A percentile compares a stretch with the other conserved stretches of the same genome.
Conservation (phyloP, 805 yeast species). For the Lachancea fermentati region DNA sequence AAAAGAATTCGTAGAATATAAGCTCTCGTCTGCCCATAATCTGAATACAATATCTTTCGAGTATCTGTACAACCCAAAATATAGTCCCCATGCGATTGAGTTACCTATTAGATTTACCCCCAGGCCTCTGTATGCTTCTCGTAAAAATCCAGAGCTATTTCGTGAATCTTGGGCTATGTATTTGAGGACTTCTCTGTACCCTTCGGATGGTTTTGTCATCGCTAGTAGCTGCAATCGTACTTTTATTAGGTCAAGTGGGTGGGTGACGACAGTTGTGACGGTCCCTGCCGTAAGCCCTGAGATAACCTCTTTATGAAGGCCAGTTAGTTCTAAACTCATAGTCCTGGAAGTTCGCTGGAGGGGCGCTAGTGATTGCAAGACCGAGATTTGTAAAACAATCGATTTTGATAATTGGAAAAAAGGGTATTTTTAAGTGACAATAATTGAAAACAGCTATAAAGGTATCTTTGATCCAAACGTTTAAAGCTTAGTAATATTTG, state of each 20-base stretch:
- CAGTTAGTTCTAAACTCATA: too few species aligned
- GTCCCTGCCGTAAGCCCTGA: conserved; percentile 82
- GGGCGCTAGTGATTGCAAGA: too few species aligned
- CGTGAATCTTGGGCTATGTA: conserved; percentile 17
- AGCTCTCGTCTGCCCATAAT: conserved; percentile 10
- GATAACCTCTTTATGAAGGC: conserved; percentile 47
- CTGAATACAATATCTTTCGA: conserved; percentile 40
- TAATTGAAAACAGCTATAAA: too few species aligned
- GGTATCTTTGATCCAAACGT: too few species aligned
- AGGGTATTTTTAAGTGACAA: too few species aligned
- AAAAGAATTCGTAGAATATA: neutral
- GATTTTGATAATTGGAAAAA: too few species aligned
- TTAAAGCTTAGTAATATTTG: too few species aligned
- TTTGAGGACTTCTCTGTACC: conserved; percentile 24
- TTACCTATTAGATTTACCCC: conserved; percentile 79
- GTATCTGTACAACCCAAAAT: conserved; percentile 70
- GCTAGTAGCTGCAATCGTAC: conserved; percentile 67
- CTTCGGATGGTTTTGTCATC: conserved; percentile 22
- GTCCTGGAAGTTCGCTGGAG: too few species aligned
- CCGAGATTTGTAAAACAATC: too few species aligned
- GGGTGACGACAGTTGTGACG: conserved; percentile 71
- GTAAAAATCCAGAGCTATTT: conserved; percentile 13
- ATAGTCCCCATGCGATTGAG: conserved; percentile 82
- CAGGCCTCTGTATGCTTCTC: conserved; percentile 64
- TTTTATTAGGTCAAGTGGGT: conserved; percentile 85